These are phyloP conservation scores for Diaporthe velutina DNA, from an alignment of 2,329 filamentous ascomycete species.

Conservation along the genomic window DNA sequence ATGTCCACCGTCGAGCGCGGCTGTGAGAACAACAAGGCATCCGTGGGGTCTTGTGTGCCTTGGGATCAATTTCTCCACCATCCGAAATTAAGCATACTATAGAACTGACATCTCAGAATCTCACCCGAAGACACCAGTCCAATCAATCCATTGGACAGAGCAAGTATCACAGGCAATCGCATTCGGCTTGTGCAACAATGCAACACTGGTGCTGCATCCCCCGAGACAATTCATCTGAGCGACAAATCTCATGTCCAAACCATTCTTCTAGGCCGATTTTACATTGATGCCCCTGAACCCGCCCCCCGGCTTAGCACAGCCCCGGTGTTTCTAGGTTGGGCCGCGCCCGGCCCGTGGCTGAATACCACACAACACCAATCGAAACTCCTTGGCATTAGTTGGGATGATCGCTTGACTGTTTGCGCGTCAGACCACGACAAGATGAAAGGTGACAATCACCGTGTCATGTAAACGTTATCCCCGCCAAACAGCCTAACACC, in stretches of 20 bases:
- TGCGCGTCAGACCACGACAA: constrained; percentile 12
- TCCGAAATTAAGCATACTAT: constrained; percentile 19
- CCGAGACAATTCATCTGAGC: constrained; percentile 29
- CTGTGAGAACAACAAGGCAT: background rate
- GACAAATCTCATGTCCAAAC: constrained; percentile 1
- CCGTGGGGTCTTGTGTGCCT: background rate
- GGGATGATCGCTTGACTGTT: constrained; percentile 16
- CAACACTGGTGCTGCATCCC: constrained; percentile 24
- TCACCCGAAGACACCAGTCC: constrained; percentile 6
- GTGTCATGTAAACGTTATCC: constrained; percentile 17
- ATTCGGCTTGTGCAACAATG: constrained; percentile 20
- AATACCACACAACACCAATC: constrained; percentile 19
- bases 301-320: constrained; percentile 10
- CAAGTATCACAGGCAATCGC: background rate
- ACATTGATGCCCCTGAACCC: constrained; percentile 3
- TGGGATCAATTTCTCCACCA: background rate
- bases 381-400: constrained; percentile 21
- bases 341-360: constrained; percentile 21
- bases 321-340: constrained; percentile 21
- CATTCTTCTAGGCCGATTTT: constrained; percentile 13
- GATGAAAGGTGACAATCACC: constrained; percentile 17
- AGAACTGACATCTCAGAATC: constrained; percentile 22
- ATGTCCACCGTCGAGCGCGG: background rate
- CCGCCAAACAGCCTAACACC: background rate
- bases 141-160: constrained; percentile 13